Base-by-base conservation (phyloP, 192 early-diverging fungal genomes). In the Dimargaris verticillata region DNA sequence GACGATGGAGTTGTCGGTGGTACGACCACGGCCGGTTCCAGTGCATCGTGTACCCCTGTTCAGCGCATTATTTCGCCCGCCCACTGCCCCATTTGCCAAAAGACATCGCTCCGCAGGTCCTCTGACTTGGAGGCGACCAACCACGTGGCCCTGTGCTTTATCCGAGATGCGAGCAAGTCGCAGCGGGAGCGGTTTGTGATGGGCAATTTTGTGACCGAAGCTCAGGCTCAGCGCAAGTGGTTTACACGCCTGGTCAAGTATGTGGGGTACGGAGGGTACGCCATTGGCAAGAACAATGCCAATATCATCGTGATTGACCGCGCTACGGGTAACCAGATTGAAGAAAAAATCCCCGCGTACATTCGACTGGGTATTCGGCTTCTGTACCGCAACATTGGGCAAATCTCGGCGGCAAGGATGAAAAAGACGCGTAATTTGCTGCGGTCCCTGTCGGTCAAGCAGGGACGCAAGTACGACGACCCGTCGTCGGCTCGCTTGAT, bases 221-320 rank as follows among this genome's bases (percentile, higher is more conserved):
- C 80, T 2, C 72, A 85, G 61, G 84, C 87, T 7, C 79, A 83
- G 52, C 67, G 83, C 61, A 87, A 83, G 66, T 87, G 81, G 80
- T 75, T 79, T 42, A 72, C 74, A 22, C 79, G 83, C 49, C 69
- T 82, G n/a, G 66, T 85, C 28, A 75, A 74, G 26, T 79, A 78
- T 64, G 72, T 85, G 6, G 77, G 78, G n/a, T 84, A 78, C 63
- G 80, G 81, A 47, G 72, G 76, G 6, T 81, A 80, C 63, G 67
- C 67, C 44, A 59, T 80, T 66, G 80, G 80, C 46, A 69, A 80
- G 72, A 81, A 73, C 60, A 77, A 79, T 69, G 83, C 85, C 44
- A 87, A 86, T 61, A 89, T 89, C 50, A 80, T 89, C 51, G 81
- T 86, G 3, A 80, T 86, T 65, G 82, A 88, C 57, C 77, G 88